Base-by-base conservation (phyloP, 2,329 filamentous ascomycete genomes). In the Fusarium sp. region DNA sequence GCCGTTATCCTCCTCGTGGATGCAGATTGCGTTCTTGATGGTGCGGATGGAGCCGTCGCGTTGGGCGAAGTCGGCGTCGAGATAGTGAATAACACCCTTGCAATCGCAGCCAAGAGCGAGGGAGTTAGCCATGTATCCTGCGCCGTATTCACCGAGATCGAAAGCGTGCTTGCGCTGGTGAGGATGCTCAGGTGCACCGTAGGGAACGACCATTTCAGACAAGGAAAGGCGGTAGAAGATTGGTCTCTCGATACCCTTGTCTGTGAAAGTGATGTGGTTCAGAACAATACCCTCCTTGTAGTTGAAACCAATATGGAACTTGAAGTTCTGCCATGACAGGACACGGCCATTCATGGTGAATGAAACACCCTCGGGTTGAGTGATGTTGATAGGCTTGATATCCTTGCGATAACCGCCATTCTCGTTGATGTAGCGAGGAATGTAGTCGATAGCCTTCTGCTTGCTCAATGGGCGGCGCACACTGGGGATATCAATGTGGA, bases 21-120 rank as follows among this genome's bases (percentile, higher is more conserved):
- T 94, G 80, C 94, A 98, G 72, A 98, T 92, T 40, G 94, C 94
- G 77, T 97, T 97, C 84, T 97, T 95, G 83, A 97, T 94, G 2
- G 90, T 92, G 6, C 90, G 89, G 29, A 92, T 84, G n/a, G 88
- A 87, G 25, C 94, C 94, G 7, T 89, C 88, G 16, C 89, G 87
- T 63, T 94, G 94, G 43, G 94, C 92, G 77, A 97, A 96, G 13
- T 91, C 88, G 4, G 93, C 94, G 75, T 97, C 93, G 79, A 98
- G 90, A 79, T 98, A 98, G 80, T 96, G 92, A 74, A 98, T 97
- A 1, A 90, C 89, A 16, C 93, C 94, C 81, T 97, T 96, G 86
- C 94, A 97, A 80, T 95, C 92, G 74, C 92, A 94, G 30, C 92
- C 92, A 5, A 94, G 83, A 4, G 90, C 84, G 4, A 95, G 85